Conservation (phyloP, 2,329 filamentous ascomycete species). For the Trichoderma arundinaceum region DNA sequence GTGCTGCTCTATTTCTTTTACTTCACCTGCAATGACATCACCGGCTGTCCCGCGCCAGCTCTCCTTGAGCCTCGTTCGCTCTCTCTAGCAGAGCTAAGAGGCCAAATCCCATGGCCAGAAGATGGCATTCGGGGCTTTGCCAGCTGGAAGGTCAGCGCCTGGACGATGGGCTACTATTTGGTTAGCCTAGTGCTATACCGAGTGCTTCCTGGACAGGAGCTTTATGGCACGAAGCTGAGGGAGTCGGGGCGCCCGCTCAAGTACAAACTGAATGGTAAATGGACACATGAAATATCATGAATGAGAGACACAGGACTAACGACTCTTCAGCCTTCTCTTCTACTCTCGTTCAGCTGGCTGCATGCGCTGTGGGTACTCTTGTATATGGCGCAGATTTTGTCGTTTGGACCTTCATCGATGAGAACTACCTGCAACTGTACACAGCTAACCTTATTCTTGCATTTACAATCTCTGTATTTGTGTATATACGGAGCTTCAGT, state of each 20-base stretch:
- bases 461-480: constrained; percentile 70
- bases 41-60: constrained; percentile 83
- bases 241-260: constrained; percentile 69
- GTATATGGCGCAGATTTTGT: constrained; percentile 77
- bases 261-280: constrained; percentile 76
- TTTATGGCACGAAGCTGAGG: constrained; percentile 69
- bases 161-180: constrained; percentile 75
- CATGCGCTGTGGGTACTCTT: constrained; percentile 73
- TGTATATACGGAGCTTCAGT: constrained; percentile 79
- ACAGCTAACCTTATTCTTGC: constrained; percentile 80
- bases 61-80: constrained; percentile 71
- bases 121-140: constrained; percentile 70
- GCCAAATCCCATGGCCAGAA: constrained; percentile 76
- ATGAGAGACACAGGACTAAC: not conserved
- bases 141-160: constrained; percentile 68
- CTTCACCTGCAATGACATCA: constrained; percentile 85
- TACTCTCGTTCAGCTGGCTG: constrained; percentile 70
- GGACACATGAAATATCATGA: not conserved
- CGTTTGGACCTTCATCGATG: constrained; percentile 87
- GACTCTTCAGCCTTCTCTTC: constrained; percentile 69
- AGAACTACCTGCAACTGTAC: constrained; percentile 84
- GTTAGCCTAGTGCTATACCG: constrained; percentile 74
- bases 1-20: constrained; percentile 73
- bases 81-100: constrained; percentile 70
- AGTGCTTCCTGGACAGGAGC: constrained; percentile 72